These are phyloP conservation scores for Trametes gibbosa DNA, from an alignment of 768 basidiomycete genomes.

Conservation along the genomic window DNA sequence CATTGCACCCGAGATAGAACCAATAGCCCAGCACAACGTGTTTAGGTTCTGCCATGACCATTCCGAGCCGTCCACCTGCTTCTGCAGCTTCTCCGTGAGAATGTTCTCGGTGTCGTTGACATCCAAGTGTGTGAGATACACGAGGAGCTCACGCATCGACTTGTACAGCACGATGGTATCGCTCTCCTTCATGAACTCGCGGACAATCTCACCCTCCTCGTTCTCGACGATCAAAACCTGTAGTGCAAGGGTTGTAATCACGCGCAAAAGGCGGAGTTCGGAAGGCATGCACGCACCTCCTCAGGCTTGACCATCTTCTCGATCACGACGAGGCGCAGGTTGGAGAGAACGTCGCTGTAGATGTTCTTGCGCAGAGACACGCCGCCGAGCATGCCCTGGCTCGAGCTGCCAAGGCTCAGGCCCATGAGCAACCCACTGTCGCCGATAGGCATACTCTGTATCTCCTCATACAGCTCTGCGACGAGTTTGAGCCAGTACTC, in stretches of 20 bases:
- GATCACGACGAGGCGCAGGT: slow-evolving; percentile 92
- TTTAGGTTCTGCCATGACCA: slow-evolving; percentile 99
- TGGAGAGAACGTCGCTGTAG: slow-evolving; percentile 92
- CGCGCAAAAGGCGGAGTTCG: not conserved
- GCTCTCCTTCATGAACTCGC: slow-evolving; percentile 98
- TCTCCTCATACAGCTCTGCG: slow-evolving; percentile 94
- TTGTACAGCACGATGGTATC: slow-evolving; percentile 99
- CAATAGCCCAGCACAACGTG: slow-evolving; percentile 99
- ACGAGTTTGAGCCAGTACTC: slow-evolving; percentile 98
- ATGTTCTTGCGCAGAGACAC: slow-evolving; percentile 89
- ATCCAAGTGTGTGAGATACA: slow-evolving; percentile 97
- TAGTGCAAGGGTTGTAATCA: not conserved
- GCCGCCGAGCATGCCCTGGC: slow-evolving; percentile 67
- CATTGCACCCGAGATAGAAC: slow-evolving; percentile 99
- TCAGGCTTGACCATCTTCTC: slow-evolving; percentile 99
- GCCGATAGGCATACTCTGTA: slow-evolving; percentile 86
- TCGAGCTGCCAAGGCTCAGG: slow-evolving; percentile 72
- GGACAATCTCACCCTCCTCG: slow-evolving; percentile 98
- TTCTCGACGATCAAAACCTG: slow-evolving; percentile 98
- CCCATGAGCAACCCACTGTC: slow-evolving; percentile 87
- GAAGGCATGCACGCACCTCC: slow-evolving; percentile 58
- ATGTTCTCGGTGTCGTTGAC: slow-evolving; percentile 96
- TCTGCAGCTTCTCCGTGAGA: slow-evolving; percentile 93
- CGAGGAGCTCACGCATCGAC: slow-evolving; percentile 95
- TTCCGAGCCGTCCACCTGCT: slow-evolving; percentile 96